These are phyloP conservation scores for Choiromyces venosus DNA, from an alignment of 495 filamentous ascomycete genomes.

Conservation along the genomic window DNA sequence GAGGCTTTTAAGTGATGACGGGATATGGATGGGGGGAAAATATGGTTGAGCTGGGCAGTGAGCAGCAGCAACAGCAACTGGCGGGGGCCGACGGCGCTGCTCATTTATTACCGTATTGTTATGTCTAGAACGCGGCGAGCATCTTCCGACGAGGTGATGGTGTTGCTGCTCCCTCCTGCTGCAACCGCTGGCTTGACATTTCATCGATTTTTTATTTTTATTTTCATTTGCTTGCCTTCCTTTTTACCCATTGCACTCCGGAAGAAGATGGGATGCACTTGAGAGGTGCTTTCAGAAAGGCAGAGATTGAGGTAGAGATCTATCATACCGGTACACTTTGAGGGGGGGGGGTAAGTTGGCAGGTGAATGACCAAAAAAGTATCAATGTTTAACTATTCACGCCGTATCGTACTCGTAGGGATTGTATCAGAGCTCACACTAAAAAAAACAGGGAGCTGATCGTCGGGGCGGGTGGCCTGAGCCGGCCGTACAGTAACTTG, in stretches of 20 bases:
- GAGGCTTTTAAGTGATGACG: neutral
- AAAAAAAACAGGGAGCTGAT: constrained; percentile 38
- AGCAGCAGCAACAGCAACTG: neutral
- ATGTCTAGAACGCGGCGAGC: neutral
- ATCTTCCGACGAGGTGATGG: constrained; percentile 1
- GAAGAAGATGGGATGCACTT: neutral
- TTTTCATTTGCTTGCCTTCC: neutral
- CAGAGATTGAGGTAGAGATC: neutral
- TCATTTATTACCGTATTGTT: neutral
- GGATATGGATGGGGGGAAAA: neutral
- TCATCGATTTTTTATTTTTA: neutral
- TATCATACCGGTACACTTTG: neutral
- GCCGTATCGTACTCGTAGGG: neutral
- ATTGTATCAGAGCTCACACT: neutral
- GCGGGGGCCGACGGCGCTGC: neutral
- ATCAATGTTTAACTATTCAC: neutral
- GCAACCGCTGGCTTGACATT: neutral
- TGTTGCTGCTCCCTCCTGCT: constrained; percentile 2
- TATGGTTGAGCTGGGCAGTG: neutral
- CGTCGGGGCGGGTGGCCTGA: constrained; percentile 37
- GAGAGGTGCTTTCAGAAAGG: neutral
- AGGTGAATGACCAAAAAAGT: neutral
- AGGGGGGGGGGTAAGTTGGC: constrained; percentile 1
- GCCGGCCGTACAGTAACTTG: constrained; percentile 30
- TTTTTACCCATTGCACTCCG: constrained; percentile 1